Base-by-base conservation (phyloP, 148 eudicot genomes). In the Rhododendron henanense region DNA sequence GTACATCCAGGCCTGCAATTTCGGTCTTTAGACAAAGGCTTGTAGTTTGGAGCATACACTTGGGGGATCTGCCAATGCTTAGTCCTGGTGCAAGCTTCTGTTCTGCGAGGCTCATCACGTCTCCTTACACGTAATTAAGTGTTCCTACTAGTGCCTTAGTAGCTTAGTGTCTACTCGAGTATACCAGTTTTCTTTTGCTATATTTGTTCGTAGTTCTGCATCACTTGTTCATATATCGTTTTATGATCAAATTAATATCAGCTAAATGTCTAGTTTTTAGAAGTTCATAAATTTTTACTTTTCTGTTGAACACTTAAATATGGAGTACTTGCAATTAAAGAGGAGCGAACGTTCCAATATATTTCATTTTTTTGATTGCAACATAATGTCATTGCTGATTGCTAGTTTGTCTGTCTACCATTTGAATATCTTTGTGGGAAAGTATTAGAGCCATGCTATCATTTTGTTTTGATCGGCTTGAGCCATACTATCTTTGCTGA, bases 1-100 rank as follows among this genome's bases (percentile, higher is more conserved):
- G 90, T 92, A 91, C 55, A 94, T 96, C 39, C 99, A 93, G 85
- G 90, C 93, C 81, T 96, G 99, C 93, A 95, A 96, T 89, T 96
- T 96, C 48, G 90, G 94, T 84, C 91, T 92, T 76, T 96, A 87
- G 86, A 80, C n/a, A 19, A 59, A 73, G 73, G 16, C 25, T 53
- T 48, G 35, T 63, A 48, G 14, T 85, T 71, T 77, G 51, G 77
- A 87, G 59, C 86, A 53, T 50, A 41, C 50, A 81, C 88, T 85
- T 59, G 74, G 50, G 50, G 87, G 86, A 90, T 82, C 84, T 74
- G 81, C 69, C 85, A 86, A 87, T 55, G 84, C 84, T 85, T 41
- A 63, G 86, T 87, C 89, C 89, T 89, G 81, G 84, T 83, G 77
- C 76, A 47, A 88, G 84, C 85, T 82, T 83, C 85, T 82, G 69